Evolutionary conservation across 768 basidiomycete species (phyloP), one percentile per base, ranked within the genome.

Genomic region (Kwoniella heveanensis): DNA sequence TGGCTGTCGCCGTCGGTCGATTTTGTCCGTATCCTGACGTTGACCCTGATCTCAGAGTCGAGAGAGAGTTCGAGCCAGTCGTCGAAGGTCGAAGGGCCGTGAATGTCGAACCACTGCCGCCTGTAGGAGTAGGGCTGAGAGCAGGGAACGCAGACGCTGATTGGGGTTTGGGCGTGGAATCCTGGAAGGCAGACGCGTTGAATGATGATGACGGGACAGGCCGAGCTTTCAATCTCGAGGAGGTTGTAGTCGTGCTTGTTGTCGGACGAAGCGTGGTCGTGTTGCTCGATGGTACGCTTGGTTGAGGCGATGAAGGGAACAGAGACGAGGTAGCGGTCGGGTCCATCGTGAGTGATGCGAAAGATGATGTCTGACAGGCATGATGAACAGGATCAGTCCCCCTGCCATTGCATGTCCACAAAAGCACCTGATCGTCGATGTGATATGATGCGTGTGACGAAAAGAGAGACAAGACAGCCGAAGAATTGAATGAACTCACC

Each of bases 121-220:
- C 37, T 54, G 53, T 22, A 32, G 53, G 32, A 2, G 62, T 30
- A 12, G 62, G 48, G 10, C 55, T 26, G 37, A 50, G 50, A 17
- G 22, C 39, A 17, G 57, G 50, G n/a, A 44, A 30, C 21, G 62
- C 19, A 9, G 62, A 37, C 15, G 54, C 29, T 29, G 51, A 44
- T 30, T 19, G 12, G 4, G 60, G 30, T 9, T 9, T 36, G 1
- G 60, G 44, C 21, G 17, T 52, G 10, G 39, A 17, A 25, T 56
- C 52, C 17, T 26, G 54, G 27, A 78, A 78, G 7, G 71, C 74
- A 1, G 78, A 64, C 10, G 69, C 24, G 64, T 79, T 72, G 68
- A 78, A 79, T 17, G 63, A 55, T 1, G 75, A 56, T 15, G 75
- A n/a, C 2, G 77, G 74, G 3, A 78, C 62, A 8, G 78, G 75